Evolutionary conservation across 768 basidiomycete species (phyloP).

Genomic region (Saitozyma podzolica): DNA sequence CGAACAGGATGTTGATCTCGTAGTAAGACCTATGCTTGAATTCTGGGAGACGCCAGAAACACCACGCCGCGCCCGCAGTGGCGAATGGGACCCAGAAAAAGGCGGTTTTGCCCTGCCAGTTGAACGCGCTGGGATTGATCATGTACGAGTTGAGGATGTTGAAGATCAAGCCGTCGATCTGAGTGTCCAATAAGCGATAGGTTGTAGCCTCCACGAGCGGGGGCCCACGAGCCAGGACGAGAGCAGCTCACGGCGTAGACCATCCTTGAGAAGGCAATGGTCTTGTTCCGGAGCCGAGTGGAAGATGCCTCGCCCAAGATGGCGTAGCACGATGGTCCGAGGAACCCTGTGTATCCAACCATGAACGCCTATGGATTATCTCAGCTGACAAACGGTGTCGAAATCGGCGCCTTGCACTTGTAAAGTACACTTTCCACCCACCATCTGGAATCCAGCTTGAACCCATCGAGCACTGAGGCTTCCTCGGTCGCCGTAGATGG

Average conservation of each 20-base stretch:
- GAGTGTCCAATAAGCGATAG: too few species aligned
- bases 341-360: slow-evolving; percentile 1
- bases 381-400: slow-evolving; percentile 31
- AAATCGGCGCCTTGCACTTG: slow-evolving; percentile 17
- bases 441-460: slow-evolving; percentile 5
- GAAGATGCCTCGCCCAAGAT: slow-evolving; percentile 35
- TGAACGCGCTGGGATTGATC: slow-evolving; percentile 32
- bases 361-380: slow-evolving; percentile 31
- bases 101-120: slow-evolving; percentile 21
- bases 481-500: slow-evolving; percentile 23
- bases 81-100: slow-evolving; percentile 22
- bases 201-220: neutral
- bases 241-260: slow-evolving; percentile 27
- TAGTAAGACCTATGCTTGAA: slow-evolving; percentile 44
- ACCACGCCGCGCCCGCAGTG: neutral
- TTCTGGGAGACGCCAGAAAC: slow-evolving; percentile 8
- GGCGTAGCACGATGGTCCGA: slow-evolving; percentile 13
- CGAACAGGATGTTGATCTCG: slow-evolving; percentile 45
- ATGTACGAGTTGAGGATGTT: slow-evolving; percentile 31
- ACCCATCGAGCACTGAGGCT: slow-evolving; percentile 6
- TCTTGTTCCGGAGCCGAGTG: slow-evolving; percentile 37
- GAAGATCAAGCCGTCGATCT: slow-evolving; percentile 34
- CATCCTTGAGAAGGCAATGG: slow-evolving; percentile 31
- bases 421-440: neutral
- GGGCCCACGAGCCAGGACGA: neutral